phyloP scores from a whole-genome alignment of 257 asterid species.

The Petunia secreta region DNA sequence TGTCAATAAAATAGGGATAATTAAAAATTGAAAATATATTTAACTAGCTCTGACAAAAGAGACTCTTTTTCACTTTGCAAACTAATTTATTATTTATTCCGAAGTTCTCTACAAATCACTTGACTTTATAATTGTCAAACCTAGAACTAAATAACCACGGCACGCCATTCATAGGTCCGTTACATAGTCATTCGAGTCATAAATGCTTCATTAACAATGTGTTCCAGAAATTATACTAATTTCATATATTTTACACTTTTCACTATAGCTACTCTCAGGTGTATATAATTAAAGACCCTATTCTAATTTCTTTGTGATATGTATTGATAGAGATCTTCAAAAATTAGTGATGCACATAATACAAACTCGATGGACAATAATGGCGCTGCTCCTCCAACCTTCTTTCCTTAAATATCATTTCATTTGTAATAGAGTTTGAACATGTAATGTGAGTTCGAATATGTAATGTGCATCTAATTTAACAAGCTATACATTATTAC shows the following conservation, averaged over 20 bases:
- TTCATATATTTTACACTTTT: no score
- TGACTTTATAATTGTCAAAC: background rate
- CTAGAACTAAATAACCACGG: background rate
- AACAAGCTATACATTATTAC: no score
- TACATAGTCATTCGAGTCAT: background rate
- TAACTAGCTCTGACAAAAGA: background rate
- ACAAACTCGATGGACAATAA: no score
- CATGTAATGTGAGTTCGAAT: no score
- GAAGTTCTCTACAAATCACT: background rate
- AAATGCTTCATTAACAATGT: background rate
- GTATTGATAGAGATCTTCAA: background rate
- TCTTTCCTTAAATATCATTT: no score
- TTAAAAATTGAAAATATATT: background rate
- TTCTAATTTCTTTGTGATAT: background rate
- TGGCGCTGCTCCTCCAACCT: no score
- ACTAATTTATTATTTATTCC: background rate
- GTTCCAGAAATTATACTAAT: background rate
- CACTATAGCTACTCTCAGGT: no score
- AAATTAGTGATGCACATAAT: no score
- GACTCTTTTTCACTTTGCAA: no score
- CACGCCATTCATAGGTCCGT: background rate
- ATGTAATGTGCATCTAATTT: no score
- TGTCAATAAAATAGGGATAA: background rate
- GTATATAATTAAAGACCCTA: background rate
- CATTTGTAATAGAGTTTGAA: no score